Conservation (phyloP, 805 yeast species). For the Candida corydali region DNA sequence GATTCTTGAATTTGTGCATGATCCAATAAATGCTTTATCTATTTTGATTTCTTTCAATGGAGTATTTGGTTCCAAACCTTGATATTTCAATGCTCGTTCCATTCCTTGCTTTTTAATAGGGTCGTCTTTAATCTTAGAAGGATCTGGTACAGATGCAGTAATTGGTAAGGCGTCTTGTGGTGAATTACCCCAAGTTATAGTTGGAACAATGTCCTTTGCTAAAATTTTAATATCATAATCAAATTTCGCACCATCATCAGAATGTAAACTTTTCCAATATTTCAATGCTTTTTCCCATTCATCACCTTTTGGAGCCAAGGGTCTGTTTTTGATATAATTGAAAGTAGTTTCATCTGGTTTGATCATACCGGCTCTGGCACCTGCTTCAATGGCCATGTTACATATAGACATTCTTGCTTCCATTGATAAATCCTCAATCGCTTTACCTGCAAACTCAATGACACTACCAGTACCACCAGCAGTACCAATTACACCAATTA, state of each 20-base stretch:
- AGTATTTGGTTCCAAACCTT: slow-evolving; percentile 84
- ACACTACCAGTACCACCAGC: slow-evolving; percentile 99
- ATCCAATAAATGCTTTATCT: slow-evolving; percentile 96
- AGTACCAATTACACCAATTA: slow-evolving; percentile 95
- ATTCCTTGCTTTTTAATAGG: slow-evolving; percentile 77
- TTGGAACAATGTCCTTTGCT: slow-evolving; percentile 86
- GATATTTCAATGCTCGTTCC: slow-evolving; percentile 87
- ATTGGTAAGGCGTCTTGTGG: slow-evolving; percentile 98
- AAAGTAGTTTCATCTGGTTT: slow-evolving; percentile 90
- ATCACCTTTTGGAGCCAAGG: slow-evolving; percentile 88
- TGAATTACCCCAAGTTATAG: slow-evolving; percentile 99
- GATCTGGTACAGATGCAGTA: slow-evolving; percentile 88
- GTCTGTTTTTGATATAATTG: slow-evolving; percentile 87
- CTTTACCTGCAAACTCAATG: slow-evolving; percentile 94
- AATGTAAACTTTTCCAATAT: slow-evolving; percentile 85
- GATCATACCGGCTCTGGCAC: slow-evolving; percentile 99
- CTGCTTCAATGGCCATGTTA: slow-evolving; percentile 98
- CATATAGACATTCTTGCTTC: slow-evolving; percentile 99
- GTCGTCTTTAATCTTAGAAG: slow-evolving; percentile 66
- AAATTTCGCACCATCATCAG: slow-evolving; percentile 88
- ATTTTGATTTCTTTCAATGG: slow-evolving; percentile 70
- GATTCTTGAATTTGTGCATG: slow-evolving; percentile 96
- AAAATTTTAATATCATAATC: slow-evolving; percentile 79
- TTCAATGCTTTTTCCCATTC: slow-evolving; percentile 93
- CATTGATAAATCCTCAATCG: slow-evolving; percentile 85